phyloP scores from a whole-genome alignment of 768 basidiomycete species.

The Tricholoma sp. region DNA sequence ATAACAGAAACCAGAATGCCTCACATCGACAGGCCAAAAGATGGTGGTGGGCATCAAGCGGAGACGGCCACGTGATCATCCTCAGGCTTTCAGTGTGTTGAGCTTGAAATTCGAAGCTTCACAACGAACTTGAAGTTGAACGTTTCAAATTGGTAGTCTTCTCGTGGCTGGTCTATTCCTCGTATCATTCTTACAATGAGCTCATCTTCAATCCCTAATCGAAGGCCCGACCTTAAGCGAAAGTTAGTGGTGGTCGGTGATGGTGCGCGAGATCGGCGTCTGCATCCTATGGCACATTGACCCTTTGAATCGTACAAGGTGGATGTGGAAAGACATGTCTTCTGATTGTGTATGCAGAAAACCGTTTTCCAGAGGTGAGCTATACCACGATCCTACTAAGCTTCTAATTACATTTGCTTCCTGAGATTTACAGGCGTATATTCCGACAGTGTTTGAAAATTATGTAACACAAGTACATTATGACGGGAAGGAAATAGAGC shows the following conservation, averaged over 20 bases:
- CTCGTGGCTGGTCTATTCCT: not conserved
- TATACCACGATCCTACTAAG: constrained; percentile 4
- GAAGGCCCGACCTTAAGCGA: constrained; percentile 76
- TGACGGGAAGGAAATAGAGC: constrained; percentile 85
- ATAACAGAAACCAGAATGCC: constrained; percentile 46
- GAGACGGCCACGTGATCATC: constrained; percentile 25
- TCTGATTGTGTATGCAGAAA: constrained; percentile 94
- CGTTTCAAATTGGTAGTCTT: not conserved
- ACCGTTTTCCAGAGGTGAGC: constrained; percentile 89
- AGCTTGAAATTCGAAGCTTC: not conserved
- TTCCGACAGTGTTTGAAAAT: constrained; percentile 93
- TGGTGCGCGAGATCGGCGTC: constrained; percentile 41
- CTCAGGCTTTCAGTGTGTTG: not conserved
- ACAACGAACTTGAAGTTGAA: not conserved
- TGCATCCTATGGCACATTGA: constrained; percentile 6
- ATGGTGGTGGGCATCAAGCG: constrained; percentile 30
- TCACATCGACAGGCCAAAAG: constrained; percentile 56
- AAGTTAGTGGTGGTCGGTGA: constrained; percentile 89
- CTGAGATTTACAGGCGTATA: constrained; percentile 61
- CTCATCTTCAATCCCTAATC: constrained; percentile 24
- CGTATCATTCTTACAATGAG: constrained; percentile 19
- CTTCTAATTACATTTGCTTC: constrained; percentile 12
- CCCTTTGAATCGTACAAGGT: constrained; percentile 36
- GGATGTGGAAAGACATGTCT: constrained; percentile 94
- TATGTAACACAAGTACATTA: constrained; percentile 85